Evolutionary conservation across 805 yeast genomes (phyloP), one percentile per base, ranked within the genome.

Genomic region (Candida endomychidarum): DNA sequence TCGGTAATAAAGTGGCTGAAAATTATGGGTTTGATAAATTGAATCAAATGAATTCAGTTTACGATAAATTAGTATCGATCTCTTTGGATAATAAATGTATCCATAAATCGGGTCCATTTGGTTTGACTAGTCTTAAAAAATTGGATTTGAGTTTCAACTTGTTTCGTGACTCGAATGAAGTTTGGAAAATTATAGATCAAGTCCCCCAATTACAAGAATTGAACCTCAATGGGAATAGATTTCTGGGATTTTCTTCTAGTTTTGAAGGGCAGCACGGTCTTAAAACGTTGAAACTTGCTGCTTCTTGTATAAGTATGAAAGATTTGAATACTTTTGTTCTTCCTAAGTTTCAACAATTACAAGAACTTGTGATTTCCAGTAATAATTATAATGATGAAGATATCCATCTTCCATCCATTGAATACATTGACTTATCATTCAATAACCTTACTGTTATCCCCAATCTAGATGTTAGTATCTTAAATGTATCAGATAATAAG

Each of bases 121-220:
- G 20, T 15, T 19, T 37, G 8, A 9, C 37, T 5, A 10, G 9
- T 26, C 53, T 69, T 35, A 40, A 31, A 23, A 61, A 58, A 16
- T 61, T 88, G 27, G 86, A 84, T 57, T 48, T 88, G 35, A 72
- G 87, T 9, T 75, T 61, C 53, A 83, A 86, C 54, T 57, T 84
- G 34, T 57, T 86, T 28, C 52, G 54, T 15, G 60, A 67, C 38
- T 52, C 80, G 43, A 40, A 52, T 0, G 61, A 57, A 1, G 52
- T 83, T 0, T 51, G 68, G 37, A 46, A 51, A 1, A 56, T 82
- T 10, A 43, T 74, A 0, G 39, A 48, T 3, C 41, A 50, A 2
- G 45, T 81, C 22, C 66, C 72, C 0, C 42, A 45, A 0, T 46
- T 87, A 5, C 43, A 50, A 16, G 53, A 56, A 1, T 47, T 86